Evolutionary conservation across 371 early-diverging fungal genomes (phyloP), one percentile per base, ranked within the genome.

Genomic region (Mortierella sp.): DNA sequence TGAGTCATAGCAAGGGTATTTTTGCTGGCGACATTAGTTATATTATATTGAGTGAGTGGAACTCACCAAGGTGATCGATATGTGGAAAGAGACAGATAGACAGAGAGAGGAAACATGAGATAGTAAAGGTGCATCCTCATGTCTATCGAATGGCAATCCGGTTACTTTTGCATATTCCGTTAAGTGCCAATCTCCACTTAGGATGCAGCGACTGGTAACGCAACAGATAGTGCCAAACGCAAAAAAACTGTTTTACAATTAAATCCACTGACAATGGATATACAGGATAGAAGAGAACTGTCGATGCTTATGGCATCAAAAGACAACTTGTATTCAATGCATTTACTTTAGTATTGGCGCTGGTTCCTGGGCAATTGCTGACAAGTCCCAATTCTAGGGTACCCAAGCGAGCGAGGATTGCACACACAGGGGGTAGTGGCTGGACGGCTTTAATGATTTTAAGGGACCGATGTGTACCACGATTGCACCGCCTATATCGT

Each of bases 161-260:
- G 11, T 57, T 57, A 19, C 58, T 15, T 59, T 22, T 63, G 70
- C 70, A 70, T 62, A 63, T 70, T 70, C 70, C 47, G 38, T 70
- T 63, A 53, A 58, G 57, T 52, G 19, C 53, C 60, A 60, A 55
- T 38, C 10, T 55, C 55, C 55, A 55, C 55, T 55, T 50, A 38
- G 48, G 50, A 52, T 16, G 64, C 33, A 64, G 5, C 3, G n/a
- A 58, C 22, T 21, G 59, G 59, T 4, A 50, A 50, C n/a, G 13
- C 43, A 43, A 4, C 43, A 43, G 43, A 43, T 43, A 43, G 5
- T 7, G 1, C 13, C 13, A n/a, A 50, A 8, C 4, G 50, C n/a
- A 59, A 59, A 59, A 59, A 4, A 38, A 16, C 38, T 8, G 10
- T 55, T 55, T 8, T 55, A 28, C 55, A 55, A 13, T 55, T 28